Evolutionary conservation across 2,329 filamentous ascomycete species (phyloP).

Genomic region (Phialophora chinensis): DNA sequence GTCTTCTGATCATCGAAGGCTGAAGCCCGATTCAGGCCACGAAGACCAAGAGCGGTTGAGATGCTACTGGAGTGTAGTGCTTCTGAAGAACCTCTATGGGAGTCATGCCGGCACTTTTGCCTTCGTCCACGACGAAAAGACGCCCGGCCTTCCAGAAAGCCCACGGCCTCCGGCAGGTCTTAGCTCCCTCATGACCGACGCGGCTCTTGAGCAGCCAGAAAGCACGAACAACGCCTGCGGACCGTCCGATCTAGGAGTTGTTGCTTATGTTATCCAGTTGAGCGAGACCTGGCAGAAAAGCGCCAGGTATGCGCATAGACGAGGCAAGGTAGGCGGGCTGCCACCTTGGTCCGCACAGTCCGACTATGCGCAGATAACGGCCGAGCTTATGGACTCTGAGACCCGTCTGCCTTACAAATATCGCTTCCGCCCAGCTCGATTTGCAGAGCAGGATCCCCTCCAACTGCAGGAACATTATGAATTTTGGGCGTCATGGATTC

Average conservation of each 20-base stretch:
- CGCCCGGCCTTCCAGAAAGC: slow-evolving; percentile 27
- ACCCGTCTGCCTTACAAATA: slow-evolving; percentile 58
- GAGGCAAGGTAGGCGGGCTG: slow-evolving; percentile 52
- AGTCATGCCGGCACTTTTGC: slow-evolving; percentile 32
- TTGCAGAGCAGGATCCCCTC: slow-evolving; percentile 50
- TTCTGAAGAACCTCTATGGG: slow-evolving; percentile 53
- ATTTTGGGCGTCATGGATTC: slow-evolving; percentile 62
- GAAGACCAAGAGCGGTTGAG: slow-evolving; percentile 25
- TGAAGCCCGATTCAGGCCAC: background rate
- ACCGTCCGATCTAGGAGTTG: slow-evolving; percentile 46
- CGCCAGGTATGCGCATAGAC: slow-evolving; percentile 54
- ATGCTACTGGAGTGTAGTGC: slow-evolving; percentile 53
- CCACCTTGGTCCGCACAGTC: slow-evolving; percentile 59
- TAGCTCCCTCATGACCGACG: slow-evolving; percentile 30
- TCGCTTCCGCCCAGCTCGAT: slow-evolving; percentile 58
- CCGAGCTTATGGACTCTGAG: slow-evolving; percentile 59
- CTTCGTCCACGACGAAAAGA: slow-evolving; percentile 28
- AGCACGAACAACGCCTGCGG: slow-evolving; percentile 8
- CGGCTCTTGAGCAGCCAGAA: slow-evolving; percentile 29
- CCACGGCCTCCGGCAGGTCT: slow-evolving; percentile 23
- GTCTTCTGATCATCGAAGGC: slow-evolving; percentile 43
- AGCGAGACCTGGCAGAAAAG: slow-evolving; percentile 58
- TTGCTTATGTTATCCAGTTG: slow-evolving; percentile 55
- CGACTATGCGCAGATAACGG: slow-evolving; percentile 59
- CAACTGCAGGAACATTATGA: slow-evolving; percentile 54